A percentile compares a stretch with the other conserved stretches of the same genome.
phyloP scores from a whole-genome alignment of 345 rosid genomes.

The Salix viminalis region DNA sequence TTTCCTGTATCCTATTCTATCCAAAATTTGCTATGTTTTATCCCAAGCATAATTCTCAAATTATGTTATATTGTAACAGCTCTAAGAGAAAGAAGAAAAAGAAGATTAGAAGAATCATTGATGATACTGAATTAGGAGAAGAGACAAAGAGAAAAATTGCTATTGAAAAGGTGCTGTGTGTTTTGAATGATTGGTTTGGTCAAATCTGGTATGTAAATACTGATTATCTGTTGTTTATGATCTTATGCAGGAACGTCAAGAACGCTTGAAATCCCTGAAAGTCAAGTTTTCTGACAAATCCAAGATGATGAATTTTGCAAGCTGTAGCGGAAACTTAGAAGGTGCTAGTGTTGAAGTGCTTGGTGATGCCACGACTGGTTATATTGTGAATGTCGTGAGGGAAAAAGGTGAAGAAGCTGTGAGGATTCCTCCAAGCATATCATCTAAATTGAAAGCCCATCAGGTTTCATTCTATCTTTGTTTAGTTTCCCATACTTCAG shows the following conservation, averaged over 20 bases:
- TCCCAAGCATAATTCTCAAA: constrained; percentile 19
- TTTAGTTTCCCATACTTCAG: background rate
- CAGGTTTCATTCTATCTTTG: constrained; percentile 55
- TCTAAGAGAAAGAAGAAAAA: constrained; percentile 67
- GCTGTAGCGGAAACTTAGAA: constrained; percentile 42
- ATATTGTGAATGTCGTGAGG: constrained; percentile 94
- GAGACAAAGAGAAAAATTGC: constrained; percentile 96
- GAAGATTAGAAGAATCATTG: constrained; percentile 90
- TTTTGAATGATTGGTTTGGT: constrained; percentile 10
- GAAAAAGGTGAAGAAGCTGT: constrained; percentile 94
- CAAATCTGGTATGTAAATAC: constrained; percentile 6
- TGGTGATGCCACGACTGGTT: constrained; percentile 79
- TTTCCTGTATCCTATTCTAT: background rate
- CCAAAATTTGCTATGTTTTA: background rate
- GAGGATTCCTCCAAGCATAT: constrained; percentile 81
- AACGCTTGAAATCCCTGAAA: constrained; percentile 78
- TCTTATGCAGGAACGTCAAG: constrained; percentile 85
- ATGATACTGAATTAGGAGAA: constrained; percentile 97
- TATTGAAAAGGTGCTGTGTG: constrained; percentile 67
- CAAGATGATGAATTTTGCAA: constrained; percentile 41
- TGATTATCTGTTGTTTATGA: constrained; percentile 20
- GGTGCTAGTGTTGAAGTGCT: constrained; percentile 68
- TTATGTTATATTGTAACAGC: constrained; percentile 31
- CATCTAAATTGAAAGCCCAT: constrained; percentile 83
- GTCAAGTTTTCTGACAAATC: constrained; percentile 67